Evolutionary conservation across 1,284 basidiomycete genomes (phyloP).

Genomic region (Cutaneotrichosporon sp.): DNA sequence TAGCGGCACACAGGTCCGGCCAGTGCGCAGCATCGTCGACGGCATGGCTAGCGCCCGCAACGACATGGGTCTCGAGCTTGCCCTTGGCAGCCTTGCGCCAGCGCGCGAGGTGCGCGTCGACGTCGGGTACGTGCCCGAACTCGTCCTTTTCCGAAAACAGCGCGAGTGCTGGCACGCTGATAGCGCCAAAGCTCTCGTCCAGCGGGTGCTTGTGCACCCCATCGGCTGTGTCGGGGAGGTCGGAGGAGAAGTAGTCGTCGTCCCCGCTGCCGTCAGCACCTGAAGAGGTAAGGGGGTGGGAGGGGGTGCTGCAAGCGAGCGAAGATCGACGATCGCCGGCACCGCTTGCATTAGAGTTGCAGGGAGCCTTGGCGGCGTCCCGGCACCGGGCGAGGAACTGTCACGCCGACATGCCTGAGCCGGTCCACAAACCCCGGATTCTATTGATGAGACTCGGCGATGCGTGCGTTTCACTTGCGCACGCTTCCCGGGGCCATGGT

Average conservation of each 20-base stretch:
- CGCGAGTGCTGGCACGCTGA: constrained; percentile 42
- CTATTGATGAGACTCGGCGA: too few species aligned
- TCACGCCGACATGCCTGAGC: too few species aligned
- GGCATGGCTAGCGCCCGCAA: constrained; percentile 47
- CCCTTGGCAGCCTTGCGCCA: constrained; percentile 38
- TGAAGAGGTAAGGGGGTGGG: background rate
- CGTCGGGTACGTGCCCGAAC: constrained; percentile 28
- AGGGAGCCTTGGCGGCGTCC: background rate
- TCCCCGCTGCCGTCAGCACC: constrained; percentile 41
- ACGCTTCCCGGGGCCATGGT: background rate
- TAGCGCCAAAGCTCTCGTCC: constrained; percentile 42
- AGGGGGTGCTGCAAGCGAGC: too few species aligned
- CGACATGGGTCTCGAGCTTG: constrained; percentile 30
- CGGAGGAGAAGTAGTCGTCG: constrained; percentile 54
- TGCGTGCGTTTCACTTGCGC: background rate
- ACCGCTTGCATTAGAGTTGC: background rate
- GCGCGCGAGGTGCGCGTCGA: constrained; percentile 23
- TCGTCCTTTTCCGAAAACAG: constrained; percentile 48
- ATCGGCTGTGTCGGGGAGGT: constrained; percentile 37
- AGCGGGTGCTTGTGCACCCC: constrained; percentile 43
- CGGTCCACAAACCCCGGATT: too few species aligned
- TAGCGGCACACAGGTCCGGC: constrained; percentile 30
- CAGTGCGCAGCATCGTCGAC: constrained; percentile 38
- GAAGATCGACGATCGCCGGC: too few species aligned
- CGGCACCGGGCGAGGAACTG: background rate